Evolutionary conservation across 441 rosid species (phyloP).

Genomic region (Eutrema salsugineum): DNA sequence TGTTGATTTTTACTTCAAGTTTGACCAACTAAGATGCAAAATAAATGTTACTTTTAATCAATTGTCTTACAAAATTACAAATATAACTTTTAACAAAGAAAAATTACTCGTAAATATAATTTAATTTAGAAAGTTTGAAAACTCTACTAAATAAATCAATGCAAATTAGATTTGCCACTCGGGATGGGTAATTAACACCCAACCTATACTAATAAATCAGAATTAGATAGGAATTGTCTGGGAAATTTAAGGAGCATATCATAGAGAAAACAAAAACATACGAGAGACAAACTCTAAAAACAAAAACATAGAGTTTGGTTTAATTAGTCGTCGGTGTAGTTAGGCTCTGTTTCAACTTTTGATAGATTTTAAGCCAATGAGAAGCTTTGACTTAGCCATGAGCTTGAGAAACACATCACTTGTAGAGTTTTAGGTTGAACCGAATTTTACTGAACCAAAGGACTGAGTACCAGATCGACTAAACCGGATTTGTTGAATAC

Average conservation of each 20-base stretch:
- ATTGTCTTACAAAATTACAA: neutral
- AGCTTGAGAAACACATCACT: neutral
- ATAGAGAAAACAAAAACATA: too few species aligned
- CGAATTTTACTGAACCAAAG: neutral
- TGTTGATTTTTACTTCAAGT: too few species aligned
- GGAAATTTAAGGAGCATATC: too few species aligned
- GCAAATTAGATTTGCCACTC: neutral
- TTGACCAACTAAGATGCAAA: too few species aligned
- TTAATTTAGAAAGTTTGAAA: neutral
- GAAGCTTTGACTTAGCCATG: neutral
- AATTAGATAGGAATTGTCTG: neutral
- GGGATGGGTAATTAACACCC: neutral
- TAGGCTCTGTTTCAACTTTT: neutral
- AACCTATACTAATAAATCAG: too few species aligned
- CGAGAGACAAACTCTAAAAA: too few species aligned
- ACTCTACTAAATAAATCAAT: neutral
- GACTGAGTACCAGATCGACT: neutral
- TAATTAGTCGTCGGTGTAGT: neutral
- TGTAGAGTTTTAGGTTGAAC: neutral
- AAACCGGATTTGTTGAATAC: neutral
- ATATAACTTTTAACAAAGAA: too few species aligned
- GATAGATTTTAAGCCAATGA: neutral
- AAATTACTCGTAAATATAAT: too few species aligned
- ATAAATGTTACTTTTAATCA: neutral
- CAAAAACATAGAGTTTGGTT: neutral